Evolutionary conservation across 345 rosid genomes (phyloP), one percentile per base, ranked within the genome.

Genomic region (Bretschneidera sinensis): DNA sequence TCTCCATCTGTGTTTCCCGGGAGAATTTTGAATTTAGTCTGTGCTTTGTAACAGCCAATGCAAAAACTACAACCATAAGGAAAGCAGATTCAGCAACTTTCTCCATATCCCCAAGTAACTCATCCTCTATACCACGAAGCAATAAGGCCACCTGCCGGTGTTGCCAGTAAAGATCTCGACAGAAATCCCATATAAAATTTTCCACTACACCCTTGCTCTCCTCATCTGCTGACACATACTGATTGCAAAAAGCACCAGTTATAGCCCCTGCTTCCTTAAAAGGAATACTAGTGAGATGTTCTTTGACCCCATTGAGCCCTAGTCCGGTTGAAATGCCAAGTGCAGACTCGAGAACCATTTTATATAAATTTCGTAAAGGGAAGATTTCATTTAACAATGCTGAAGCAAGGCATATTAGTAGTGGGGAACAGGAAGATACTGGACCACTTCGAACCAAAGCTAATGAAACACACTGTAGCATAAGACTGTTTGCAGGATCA

Each of bases 11-110:
- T 66, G 68, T 69, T 71, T 83, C 91, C 62, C 54, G 49, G 33
- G 87, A 70, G 63, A 76, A 79, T 51, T 67, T 74, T 35, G 82
- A 67, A 62, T 75, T 88, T 47, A 70, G 70, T 66, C 72, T 82
- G 21, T 85, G 89, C 74, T 86, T 94, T 1, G 86, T 79, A 61
- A 88, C 97, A 57, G 89, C 76, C 61, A 83, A 67, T 57, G 96
- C 73, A 69, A 88, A 94, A 67, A 90, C 77, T 0, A 78, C 97
- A 59, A 88, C 84, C 99, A 90, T 86, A 60, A 90, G 92, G 71
- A 90, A 94, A 60, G 92, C 85, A 71, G 96, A 88, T 71, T 88
- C 97, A 0, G 95, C 88, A 69, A 90, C 79, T 76, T 86, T 88
- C 78, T 90, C 97, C 64, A 88, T 67, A 71, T 79, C 76, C 21